phyloP scores from a whole-genome alignment of 139 green algal species.

The Ostreobium quekettii region DNA sequence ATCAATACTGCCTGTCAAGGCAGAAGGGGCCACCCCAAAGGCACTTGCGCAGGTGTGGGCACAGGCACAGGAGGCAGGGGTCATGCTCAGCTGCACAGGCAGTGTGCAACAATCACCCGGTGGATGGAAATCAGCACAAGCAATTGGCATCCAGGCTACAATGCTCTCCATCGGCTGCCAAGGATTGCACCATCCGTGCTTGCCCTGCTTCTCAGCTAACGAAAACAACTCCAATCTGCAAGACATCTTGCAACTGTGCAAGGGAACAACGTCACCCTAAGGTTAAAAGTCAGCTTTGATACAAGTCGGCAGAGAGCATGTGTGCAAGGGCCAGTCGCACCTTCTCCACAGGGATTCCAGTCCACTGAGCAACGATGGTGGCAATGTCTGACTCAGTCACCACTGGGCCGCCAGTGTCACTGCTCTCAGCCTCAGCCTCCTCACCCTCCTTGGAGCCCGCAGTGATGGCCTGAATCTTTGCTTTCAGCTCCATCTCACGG shows the following conservation, averaged over 20 bases:
- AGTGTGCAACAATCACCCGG: no score
- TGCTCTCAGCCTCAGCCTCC: conserved; percentile 64
- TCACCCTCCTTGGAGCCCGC: conserved; percentile 55
- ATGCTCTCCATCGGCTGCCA: no score
- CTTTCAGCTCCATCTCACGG: conserved; percentile 95
- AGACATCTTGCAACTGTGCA: background rate
- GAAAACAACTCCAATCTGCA: background rate
- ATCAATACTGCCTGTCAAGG: background rate
- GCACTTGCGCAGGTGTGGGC: background rate
- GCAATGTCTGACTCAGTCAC: conserved; percentile 93
- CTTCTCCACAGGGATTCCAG: conserved; percentile 79
- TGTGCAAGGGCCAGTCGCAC: conserved; percentile 21
- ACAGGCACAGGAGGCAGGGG: background rate
- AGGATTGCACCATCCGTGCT: no score
- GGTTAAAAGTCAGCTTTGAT: background rate
- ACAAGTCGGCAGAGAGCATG: background rate
- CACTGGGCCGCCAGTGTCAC: conserved; percentile 57
- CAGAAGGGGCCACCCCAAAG: background rate
- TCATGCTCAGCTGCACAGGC: no score
- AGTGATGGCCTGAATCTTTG: conserved; percentile 80
- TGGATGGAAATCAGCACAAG: no score
- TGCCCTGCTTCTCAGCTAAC: no score
- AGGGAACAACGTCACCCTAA: background rate
- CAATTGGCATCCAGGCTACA: no score
- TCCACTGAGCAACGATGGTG: conserved; percentile 84